Conservation (phyloP, 2,329 filamentous ascomycete genomes). For the Didymella exigua region DNA sequence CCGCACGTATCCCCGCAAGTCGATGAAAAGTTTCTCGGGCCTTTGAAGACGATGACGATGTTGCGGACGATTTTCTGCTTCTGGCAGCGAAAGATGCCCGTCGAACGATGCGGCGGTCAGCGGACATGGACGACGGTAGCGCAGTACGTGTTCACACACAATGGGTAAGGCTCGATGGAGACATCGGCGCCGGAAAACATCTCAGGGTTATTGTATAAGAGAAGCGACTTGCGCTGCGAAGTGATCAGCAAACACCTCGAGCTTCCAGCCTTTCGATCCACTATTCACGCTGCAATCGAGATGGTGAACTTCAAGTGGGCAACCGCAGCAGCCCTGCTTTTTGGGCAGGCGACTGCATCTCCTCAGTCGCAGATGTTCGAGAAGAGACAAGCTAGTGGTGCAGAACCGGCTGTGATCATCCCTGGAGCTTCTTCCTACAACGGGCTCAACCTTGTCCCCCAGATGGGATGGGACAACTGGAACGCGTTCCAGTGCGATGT, state of each 20-base stretch:
- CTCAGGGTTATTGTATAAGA: conserved; percentile 5
- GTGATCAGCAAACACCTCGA: conserved; percentile 1
- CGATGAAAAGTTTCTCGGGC: conserved; percentile 13
- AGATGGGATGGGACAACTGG: conserved; percentile 50
- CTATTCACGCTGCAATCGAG: background rate
- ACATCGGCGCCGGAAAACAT: background rate
- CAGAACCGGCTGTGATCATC: conserved; percentile 8
- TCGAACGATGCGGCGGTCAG: background rate
- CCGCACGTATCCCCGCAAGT: conserved; percentile 12
- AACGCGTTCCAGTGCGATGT: conserved; percentile 54
- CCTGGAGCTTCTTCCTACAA: conserved; percentile 36
- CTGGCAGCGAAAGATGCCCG: background rate
- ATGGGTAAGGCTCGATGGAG: background rate
- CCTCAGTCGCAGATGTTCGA: conserved; percentile 13
- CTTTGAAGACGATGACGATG: conserved; percentile 6
- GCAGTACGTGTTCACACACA: background rate
- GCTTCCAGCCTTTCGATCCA: background rate
- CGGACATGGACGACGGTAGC: background rate
- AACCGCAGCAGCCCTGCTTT: conserved; percentile 11
- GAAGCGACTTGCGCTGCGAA: background rate
- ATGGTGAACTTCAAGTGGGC: conserved; percentile 16
- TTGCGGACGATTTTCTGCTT: conserved; percentile 12
- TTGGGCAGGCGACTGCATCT: conserved; percentile 7
- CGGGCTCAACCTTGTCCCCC: conserved; percentile 45
- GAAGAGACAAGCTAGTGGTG: conserved; percentile 13